Evolutionary conservation across 805 yeast genomes (phyloP), one percentile per base, ranked within the genome.

Genomic region (Kazachstania africana): DNA sequence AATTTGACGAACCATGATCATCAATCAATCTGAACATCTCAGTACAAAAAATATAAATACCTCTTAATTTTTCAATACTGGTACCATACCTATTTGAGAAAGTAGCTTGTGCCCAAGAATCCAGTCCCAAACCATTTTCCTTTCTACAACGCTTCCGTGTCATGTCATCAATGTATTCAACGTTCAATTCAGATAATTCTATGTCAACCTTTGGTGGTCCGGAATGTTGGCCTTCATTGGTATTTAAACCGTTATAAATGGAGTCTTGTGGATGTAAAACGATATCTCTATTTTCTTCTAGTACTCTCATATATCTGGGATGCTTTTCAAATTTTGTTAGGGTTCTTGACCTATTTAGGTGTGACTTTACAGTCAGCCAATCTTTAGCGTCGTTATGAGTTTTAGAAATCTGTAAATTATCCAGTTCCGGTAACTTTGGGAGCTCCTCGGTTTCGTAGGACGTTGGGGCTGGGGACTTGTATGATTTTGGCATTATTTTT

Each of bases 331-430:
- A 67, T 5, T 72, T 60, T 3, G 79, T 70, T 16, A 83, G 57
- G 0, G 93, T 70, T 39, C 74, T 75, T 34, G 85, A 74, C 44
- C 96, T 66, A 50, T 78, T 72, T 32, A 85, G 54, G 42, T 76
- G 87, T 28, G 72, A 58, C 28, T 68, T 65, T 12, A 64, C 62
- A 16, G 68, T 72, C 14, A 72, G 60, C 78, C 79, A 72, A 22
- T 57, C 64, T 33, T 56, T 47, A 30, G 62, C 55, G 27, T 59
- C 57, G 37, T 62, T 47, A 53, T 71, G 60, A 55, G 44, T 14
- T 35, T 37, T 25, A 34, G 41, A 30, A 5, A 52, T 34, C 22
- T 43, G 43, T 24, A 54, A 32, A 22, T 45, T 39, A 26, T 39
- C 34, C 4, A 54, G 32, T 23, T 50, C 48, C n/a, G 57, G 59